Percentiles rank a stretch among this genome's conserved stretches.
These are phyloP conservation scores for Diaporthe helianthi DNA, from an alignment of 2,329 filamentous ascomycete genomes.

Conservation along the genomic window DNA sequence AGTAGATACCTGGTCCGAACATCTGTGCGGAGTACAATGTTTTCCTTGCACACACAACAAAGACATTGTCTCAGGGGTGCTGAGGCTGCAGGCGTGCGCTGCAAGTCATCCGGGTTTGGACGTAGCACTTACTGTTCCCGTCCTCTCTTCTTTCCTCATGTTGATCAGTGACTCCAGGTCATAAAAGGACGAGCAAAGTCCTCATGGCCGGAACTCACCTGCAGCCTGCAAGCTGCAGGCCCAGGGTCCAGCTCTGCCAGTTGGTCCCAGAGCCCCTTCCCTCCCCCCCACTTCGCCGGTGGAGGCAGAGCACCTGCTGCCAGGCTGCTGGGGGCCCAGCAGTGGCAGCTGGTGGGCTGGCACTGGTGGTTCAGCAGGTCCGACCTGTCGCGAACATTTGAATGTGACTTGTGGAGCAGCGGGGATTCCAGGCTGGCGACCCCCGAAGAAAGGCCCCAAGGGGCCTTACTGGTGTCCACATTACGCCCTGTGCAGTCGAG, in stretches of 20 bases:
- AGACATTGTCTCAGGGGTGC: background rate
- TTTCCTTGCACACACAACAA: background rate
- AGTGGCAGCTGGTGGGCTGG: background rate
- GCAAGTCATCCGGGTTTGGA: constrained; percentile 9
- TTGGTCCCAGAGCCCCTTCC: background rate
- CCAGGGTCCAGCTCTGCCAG: constrained; percentile 10
- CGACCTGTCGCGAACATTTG: background rate
- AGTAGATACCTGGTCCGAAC: background rate
- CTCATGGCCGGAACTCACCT: constrained; percentile 6
- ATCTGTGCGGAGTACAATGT: too few relatives aligned
- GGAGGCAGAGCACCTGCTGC: background rate
- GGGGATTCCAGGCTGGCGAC: constrained; percentile 22
- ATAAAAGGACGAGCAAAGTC: constrained; percentile 5
- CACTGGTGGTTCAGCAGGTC: background rate
- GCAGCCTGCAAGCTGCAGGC: constrained; percentile 21
- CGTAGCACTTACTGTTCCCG: background rate
- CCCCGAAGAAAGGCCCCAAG: background rate
- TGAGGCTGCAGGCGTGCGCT: background rate
- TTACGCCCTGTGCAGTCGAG: background rate
- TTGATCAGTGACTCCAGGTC: constrained; percentile 18
- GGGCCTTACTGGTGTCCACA: constrained; percentile 20
- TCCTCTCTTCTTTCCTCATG: background rate
- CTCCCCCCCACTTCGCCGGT: background rate
- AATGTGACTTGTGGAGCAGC: constrained; percentile 17
- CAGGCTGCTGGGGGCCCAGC: constrained; percentile 7